Evolutionary conservation across 2,329 filamentous ascomycete species (phyloP), one percentile per base, ranked within the genome.

Genomic region (Diaporthe australafricana): DNA sequence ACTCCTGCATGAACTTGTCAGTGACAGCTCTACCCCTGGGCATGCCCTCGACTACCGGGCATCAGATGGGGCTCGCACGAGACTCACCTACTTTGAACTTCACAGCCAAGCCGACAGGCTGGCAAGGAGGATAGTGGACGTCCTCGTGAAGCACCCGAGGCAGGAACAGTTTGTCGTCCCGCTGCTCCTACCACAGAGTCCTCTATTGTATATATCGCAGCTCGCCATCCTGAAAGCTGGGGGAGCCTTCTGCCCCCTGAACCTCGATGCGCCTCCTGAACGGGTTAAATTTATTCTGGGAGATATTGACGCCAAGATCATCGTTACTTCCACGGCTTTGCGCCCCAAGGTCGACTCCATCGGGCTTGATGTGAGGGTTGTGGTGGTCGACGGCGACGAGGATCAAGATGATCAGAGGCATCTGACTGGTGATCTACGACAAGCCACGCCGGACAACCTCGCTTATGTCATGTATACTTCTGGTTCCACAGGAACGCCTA

Each of bases 381-480:
- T 89, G 47, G 73, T 81, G 47, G 81, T 85, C 48, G 80, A 83
- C 48, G 67, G 66, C 1, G 16, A 40, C 5, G 60, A 48, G 9
- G 38, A 27, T 45, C 22, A 40, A 27, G 11, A 17, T 20, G 16
- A 17, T 16, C 35, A 6, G 17, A 25, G 25, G 20, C 27, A 6
- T 27, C 16, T 30, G n/a, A 35, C 17, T 30, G 40, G 68, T 14
- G 67, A 70, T 48, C 17, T 50, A 35, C 72, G 71, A 57, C 50
- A 74, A 45, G 75, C 78, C 3, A 68, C 48, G 1, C 77, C 82
- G 0, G 77, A 83, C 1, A 83, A 87, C 72, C 80, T 95, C 30
- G 94, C 95, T 30, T 98, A 98, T 83, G 89, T 98, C 72, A 95
- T 98, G 90, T 98, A 97, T 80, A 98, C 95, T 0, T 97, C 94